Evolutionary conservation across 2,329 filamentous ascomycete species (phyloP).

Genomic region (Pseudopyrenochaeta lycopersici): DNA sequence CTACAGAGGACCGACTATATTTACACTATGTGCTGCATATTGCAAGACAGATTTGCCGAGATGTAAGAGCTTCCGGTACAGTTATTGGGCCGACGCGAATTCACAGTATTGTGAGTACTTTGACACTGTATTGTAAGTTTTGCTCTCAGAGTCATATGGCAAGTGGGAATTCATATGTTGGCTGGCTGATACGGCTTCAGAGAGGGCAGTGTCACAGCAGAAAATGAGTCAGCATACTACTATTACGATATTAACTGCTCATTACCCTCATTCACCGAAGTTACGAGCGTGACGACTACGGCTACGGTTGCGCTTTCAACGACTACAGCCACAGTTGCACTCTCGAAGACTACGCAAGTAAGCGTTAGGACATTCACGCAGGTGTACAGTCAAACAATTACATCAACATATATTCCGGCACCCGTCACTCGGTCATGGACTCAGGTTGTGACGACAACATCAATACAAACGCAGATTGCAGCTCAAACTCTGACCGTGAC

Average conservation of each 20-base stretch:
- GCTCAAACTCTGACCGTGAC: not conserved
- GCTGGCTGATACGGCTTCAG: constrained; percentile 4
- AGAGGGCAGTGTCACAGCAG: constrained; percentile 17
- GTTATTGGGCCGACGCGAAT: constrained; percentile 21
- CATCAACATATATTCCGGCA: not conserved
- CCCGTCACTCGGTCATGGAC: not conserved
- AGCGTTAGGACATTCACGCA: not conserved
- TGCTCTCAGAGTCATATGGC: not conserved
- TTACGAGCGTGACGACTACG: not conserved
- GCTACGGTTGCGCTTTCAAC: not conserved
- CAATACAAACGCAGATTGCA: not conserved
- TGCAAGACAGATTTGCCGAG: constrained; percentile 21
- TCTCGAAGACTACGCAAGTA: not conserved
- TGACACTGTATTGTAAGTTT: constrained; percentile 22
- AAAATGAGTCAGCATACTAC: constrained; percentile 20
- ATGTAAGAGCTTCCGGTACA: constrained; percentile 31
- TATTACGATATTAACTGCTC: constrained; percentile 29
- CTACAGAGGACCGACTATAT: constrained; percentile 24
- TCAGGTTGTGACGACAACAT: not conserved
- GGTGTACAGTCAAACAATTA: constrained; percentile 1
- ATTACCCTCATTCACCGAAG: constrained; percentile 17
- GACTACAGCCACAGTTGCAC: not conserved
- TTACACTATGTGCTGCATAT: constrained; percentile 28
- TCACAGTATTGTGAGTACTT: constrained; percentile 37
- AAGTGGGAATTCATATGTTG: not conserved